Percentiles rank a stretch among this genome's conserved stretches.
Conservation (phyloP, 2,329 filamentous ascomycete species). For the Arthroderma sp. region DNA sequence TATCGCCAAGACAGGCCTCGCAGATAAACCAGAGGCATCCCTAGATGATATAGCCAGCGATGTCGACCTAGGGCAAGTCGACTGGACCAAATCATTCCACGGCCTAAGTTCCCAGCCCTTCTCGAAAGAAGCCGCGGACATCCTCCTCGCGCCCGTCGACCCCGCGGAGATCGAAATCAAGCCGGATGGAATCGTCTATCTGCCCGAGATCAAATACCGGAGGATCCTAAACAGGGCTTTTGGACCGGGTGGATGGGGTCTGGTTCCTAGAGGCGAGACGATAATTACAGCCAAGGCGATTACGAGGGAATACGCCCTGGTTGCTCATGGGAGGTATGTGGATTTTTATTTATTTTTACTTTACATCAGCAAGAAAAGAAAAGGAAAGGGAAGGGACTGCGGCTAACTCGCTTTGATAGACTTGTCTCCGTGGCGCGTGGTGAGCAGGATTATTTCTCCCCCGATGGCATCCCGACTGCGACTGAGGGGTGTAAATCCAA, state of each 20-base stretch:
- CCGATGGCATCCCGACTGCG: slow-evolving; percentile 82
- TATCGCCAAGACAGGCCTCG: slow-evolving; percentile 27
- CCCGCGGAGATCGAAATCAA: slow-evolving; percentile 85
- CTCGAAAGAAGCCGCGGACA: slow-evolving; percentile 51
- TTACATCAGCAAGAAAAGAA: slow-evolving; percentile 4
- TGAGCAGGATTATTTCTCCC: slow-evolving; percentile 84
- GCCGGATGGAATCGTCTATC: slow-evolving; percentile 88
- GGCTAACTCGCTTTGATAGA: slow-evolving; percentile 34
- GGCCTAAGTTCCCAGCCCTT: slow-evolving; percentile 62
- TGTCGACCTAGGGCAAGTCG: slow-evolving; percentile 37
- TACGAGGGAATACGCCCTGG: slow-evolving; percentile 84
- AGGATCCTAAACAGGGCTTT: slow-evolving; percentile 81
- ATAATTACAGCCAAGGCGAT: slow-evolving; percentile 68
- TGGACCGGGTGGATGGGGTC: slow-evolving; percentile 87
- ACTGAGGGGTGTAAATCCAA: slow-evolving; percentile 97
- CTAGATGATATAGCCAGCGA: slow-evolving; percentile 7
- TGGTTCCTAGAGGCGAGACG: slow-evolving; percentile 75
- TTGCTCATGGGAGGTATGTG: slow-evolving; percentile 68
- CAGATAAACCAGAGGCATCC: slow-evolving; percentile 23
- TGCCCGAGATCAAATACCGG: slow-evolving; percentile 96
- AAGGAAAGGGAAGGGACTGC: not conserved
- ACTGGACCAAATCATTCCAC: slow-evolving; percentile 78
- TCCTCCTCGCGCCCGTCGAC: slow-evolving; percentile 55
- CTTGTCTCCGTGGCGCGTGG: slow-evolving; percentile 86
- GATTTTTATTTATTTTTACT: not conserved